These are phyloP conservation scores for Lecanicillium sp. DNA, from an alignment of 2,329 filamentous ascomycete genomes.

Conservation along the genomic window DNA sequence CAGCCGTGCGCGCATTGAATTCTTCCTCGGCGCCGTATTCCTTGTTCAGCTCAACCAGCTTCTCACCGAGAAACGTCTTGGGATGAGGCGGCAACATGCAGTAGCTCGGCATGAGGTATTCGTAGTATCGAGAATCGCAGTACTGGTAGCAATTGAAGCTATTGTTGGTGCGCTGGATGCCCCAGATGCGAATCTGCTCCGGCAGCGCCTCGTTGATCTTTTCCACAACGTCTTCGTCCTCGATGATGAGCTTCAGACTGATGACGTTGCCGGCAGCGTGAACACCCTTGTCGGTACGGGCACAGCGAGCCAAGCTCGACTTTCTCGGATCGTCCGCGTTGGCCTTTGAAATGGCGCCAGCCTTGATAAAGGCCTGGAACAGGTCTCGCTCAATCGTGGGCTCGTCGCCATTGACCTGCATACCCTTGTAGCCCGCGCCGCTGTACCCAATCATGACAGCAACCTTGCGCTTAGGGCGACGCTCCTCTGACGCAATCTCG, in stretches of 20 bases:
- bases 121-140: slow-evolving; percentile 93
- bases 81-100: slow-evolving; percentile 89
- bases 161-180: slow-evolving; percentile 80
- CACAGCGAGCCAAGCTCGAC: slow-evolving; percentile 86
- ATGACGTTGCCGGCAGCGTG: slow-evolving; percentile 95
- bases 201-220: slow-evolving; percentile 85
- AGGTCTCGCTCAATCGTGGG: slow-evolving; percentile 96
- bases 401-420: slow-evolving; percentile 78
- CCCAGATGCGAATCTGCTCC: slow-evolving; percentile 91
- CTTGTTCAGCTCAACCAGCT: slow-evolving; percentile 69
- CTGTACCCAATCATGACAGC: slow-evolving; percentile 94
- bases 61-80: slow-evolving; percentile 74
- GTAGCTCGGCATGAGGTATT: slow-evolving; percentile 92
- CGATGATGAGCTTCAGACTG: slow-evolving; percentile 89
- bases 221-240: slow-evolving; percentile 77
- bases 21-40: slow-evolving; percentile 64
- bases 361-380: slow-evolving; percentile 83
- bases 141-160: slow-evolving; percentile 91
- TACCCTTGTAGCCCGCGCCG: slow-evolving; percentile 92
- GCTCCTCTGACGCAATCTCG: slow-evolving; percentile 80
- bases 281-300: slow-evolving; percentile 93
- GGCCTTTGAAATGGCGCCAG: slow-evolving; percentile 89
- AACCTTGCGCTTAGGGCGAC: slow-evolving; percentile 90
- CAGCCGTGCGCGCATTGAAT: slow-evolving; percentile 61
- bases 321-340: slow-evolving; percentile 97